Evolutionary conservation across 371 early-diverging fungal genomes (phyloP), one percentile per base, ranked within the genome.

Genomic region (Mucor mucedo): DNA sequence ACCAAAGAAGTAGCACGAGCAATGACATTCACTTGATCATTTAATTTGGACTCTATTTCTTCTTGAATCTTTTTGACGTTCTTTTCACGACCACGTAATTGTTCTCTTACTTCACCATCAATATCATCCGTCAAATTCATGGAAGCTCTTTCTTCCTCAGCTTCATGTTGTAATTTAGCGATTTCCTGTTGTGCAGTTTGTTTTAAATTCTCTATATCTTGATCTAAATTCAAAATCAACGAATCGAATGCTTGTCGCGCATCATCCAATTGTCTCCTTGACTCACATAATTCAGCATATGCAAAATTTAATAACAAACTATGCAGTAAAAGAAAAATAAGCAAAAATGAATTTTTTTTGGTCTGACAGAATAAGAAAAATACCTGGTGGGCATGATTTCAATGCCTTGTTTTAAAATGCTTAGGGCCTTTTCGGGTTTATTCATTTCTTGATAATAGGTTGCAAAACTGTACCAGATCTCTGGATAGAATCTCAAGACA

Each of bases 211-310:
- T 84, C 84, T 16, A 78, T 71, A 5, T 80, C 76, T 21, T 82
- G 76, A 9, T 86, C 83, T 33, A 91, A 71, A 30, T 72, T 73
- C 28, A 79, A 76, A 16, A 95, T 75, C 8, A 95, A 75, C 5
- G 73, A 58, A 65, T 96, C 94, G 66, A 87, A 96, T 0, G 91
- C 75, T 32, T 82, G 68, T 35, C 88, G 83, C n/a, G 93, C 86
- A 52, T 87, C 87, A 4, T 73, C 78, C n/a, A 81, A 67, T 58
- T 89, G 86, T 66, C 89, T 91, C 52, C 83, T 84, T 4, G 83
- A 74, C 71, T 98, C 98, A 50, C 93, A 88, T 49, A 90, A 68
- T 70, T 98, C 97, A 4, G 93, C 92, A 60, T 93, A 89, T 2
- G 92, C 83, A 71, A 97, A 94, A 57, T 87, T 89, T 29, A 97